Evolutionary conservation across 345 rosid species (phyloP).

Genomic region (Syzygium aromaticum): DNA sequence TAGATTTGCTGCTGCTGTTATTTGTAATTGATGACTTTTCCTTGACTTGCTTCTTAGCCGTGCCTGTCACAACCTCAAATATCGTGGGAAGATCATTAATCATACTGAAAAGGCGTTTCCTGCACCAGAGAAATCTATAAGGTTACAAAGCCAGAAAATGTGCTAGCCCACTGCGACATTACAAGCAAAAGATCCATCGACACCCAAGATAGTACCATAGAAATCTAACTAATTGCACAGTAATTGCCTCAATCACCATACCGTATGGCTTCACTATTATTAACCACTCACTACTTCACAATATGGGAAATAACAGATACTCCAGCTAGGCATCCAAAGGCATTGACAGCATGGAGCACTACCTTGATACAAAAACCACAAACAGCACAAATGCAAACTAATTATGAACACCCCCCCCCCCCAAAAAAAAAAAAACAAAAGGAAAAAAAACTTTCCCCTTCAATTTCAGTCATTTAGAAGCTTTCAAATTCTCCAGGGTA

Average conservation of each 20-base stretch:
- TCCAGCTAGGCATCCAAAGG: background rate
- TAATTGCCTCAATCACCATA: background rate
- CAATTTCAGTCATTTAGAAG: background rate
- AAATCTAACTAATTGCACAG: background rate
- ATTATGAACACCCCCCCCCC: background rate
- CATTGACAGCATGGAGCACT: background rate
- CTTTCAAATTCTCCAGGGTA: background rate
- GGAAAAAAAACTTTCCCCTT: background rate
- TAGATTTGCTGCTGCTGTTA: conserved; percentile 62
- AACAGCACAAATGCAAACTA: background rate
- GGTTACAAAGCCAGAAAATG: background rate
- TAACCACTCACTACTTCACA: background rate
- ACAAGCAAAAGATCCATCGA: background rate
- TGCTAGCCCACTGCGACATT: background rate
- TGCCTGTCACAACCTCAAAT: conserved; percentile 69
- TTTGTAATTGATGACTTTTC: conserved; percentile 60
- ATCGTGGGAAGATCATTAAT: conserved; percentile 81
- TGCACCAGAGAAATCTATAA: conserved; percentile 20
- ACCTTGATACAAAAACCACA: background rate
- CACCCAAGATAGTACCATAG: background rate
- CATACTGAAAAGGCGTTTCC: conserved; percentile 79
- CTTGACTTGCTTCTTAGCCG: conserved; percentile 53
- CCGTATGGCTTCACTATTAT: background rate
- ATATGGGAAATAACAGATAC: background rate
- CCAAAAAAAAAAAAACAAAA: background rate